A percentile compares a stretch with the other conserved stretches of the same genome.
These are phyloP conservation scores for Stentor roeselii DNA, from an alignment of 73 alveolate species.

Conservation along the genomic window DNA sequence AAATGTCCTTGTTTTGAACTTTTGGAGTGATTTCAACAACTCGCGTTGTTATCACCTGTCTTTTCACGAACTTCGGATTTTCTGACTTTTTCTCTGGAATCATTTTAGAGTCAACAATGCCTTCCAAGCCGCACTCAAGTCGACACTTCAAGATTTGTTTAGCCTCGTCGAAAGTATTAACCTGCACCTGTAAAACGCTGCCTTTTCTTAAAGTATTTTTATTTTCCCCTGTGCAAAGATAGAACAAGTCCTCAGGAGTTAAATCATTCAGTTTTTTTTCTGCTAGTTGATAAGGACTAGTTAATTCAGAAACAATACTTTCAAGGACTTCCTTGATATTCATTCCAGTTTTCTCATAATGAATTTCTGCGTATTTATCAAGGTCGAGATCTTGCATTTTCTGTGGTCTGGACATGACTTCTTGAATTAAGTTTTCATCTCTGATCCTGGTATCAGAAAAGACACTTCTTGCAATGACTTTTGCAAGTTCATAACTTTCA, in stretches of 20 bases:
- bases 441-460: constrained; percentile 50
- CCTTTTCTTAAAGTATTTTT: constrained; percentile 64
- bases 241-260: constrained; percentile 57
- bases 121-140: constrained; percentile 25
- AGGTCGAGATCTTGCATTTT: constrained; percentile 59
- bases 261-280: constrained; percentile 40
- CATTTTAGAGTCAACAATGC: constrained; percentile 14
- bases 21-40: constrained; percentile 17
- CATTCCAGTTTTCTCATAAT: constrained; percentile 37
- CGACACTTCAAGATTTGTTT: background rate
- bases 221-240: constrained; percentile 71
- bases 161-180: constrained; percentile 45
- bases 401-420: constrained; percentile 54
- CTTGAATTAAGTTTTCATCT: constrained; percentile 47
- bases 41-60: constrained; percentile 16
- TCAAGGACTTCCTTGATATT: constrained; percentile 51
- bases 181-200: constrained; percentile 75
- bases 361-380: constrained; percentile 49
- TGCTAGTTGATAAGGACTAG: constrained; percentile 58
- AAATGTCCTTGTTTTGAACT: constrained; percentile 21
- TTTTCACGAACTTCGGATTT: constrained; percentile 32
- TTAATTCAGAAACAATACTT: constrained; percentile 61
- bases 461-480: constrained; percentile 58
- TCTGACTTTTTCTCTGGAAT: constrained; percentile 36
- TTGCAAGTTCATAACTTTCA: constrained; percentile 56